Conservation (phyloP, 768 basidiomycete genomes). For the Cystobasidium tubakii region DNA sequence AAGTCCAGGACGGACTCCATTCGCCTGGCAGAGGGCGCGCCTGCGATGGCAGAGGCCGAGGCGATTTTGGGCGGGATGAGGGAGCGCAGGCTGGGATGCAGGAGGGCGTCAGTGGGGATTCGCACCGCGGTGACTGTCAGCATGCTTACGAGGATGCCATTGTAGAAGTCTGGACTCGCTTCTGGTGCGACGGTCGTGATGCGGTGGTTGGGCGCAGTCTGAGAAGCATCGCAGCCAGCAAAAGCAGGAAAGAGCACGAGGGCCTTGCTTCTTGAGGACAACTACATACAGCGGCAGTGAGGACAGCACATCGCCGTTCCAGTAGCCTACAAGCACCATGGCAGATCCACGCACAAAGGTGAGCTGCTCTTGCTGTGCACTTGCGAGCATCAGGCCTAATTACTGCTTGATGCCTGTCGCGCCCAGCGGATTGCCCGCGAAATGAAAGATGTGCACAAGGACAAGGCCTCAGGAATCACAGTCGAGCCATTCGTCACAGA, state of each 20-base stretch:
- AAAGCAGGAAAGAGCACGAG: not conserved
- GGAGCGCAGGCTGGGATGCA: slow-evolving; percentile 56
- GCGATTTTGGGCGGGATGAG: slow-evolving; percentile 94
- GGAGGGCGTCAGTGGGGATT: no score
- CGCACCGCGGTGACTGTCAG: not conserved
- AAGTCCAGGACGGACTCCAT: slow-evolving; percentile 83
- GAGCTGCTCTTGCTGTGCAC: no score
- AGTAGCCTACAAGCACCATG: slow-evolving; percentile 3
- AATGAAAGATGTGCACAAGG: slow-evolving; percentile 79
- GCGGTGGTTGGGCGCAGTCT: no score
- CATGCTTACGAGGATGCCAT: slow-evolving; percentile 29
- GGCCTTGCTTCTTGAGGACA: no score
- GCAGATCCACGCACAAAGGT: slow-evolving; percentile 36
- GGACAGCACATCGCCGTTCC: not conserved
- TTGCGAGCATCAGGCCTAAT: no score
- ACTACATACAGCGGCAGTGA: no score
- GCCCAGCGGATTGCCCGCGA: slow-evolving; percentile 14
- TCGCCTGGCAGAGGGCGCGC: slow-evolving; percentile 69
- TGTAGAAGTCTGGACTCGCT: not conserved
- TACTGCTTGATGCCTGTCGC: not conserved
- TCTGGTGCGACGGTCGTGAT: not conserved
- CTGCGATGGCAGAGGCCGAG: slow-evolving; percentile 68
- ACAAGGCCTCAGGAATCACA: slow-evolving; percentile 77
- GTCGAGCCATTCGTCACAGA: slow-evolving; percentile 76
- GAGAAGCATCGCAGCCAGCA: no score